Percentiles rank a stretch among this genome's conserved stretches.
phyloP scores from a whole-genome alignment of 75 land plant genomes.

The Selaginella moellendorffii region DNA sequence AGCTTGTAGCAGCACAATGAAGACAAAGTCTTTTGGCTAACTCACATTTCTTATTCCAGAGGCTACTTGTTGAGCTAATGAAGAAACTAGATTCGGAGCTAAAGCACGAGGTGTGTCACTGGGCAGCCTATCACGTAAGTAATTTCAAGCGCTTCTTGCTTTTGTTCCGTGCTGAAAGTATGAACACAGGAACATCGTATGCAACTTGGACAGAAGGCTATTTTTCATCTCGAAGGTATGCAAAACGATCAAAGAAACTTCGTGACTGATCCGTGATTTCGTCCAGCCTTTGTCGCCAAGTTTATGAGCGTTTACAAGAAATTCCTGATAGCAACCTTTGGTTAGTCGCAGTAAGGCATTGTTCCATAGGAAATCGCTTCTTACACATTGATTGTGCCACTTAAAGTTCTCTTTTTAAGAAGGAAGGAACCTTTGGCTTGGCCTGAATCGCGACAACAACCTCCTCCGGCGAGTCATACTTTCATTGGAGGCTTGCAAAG shows the following conservation, averaged over 20 bases:
- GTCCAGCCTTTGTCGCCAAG: constrained; percentile 93
- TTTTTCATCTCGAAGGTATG: constrained; percentile 95
- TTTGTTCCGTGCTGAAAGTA: background rate
- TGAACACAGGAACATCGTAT: constrained; percentile 79
- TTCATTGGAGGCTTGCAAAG: constrained; percentile 85
- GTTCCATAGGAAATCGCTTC: no score
- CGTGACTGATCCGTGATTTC: background rate
- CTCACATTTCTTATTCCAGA: no score
- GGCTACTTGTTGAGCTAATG: constrained; percentile 63
- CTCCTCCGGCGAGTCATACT: constrained; percentile 75
- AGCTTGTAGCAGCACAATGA: no score
- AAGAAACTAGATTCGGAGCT: constrained; percentile 90
- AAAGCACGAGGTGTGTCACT: constrained; percentile 94
- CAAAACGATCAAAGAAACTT: no score
- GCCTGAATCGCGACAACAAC: no score
- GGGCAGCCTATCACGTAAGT: constrained; percentile 98
- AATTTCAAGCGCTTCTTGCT: constrained; percentile 3
- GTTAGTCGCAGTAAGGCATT: no score
- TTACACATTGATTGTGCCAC: no score
- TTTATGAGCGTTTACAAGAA: constrained; percentile 97
- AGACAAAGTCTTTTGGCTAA: no score
- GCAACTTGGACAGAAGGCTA: constrained; percentile 96
- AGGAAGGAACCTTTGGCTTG: no score
- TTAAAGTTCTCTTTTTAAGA: no score
- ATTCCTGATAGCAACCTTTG: constrained; percentile 82